Evolutionary conservation across 2,329 filamentous ascomycete species (phyloP).

Genomic region (Dactylellina parvicollis): DNA sequence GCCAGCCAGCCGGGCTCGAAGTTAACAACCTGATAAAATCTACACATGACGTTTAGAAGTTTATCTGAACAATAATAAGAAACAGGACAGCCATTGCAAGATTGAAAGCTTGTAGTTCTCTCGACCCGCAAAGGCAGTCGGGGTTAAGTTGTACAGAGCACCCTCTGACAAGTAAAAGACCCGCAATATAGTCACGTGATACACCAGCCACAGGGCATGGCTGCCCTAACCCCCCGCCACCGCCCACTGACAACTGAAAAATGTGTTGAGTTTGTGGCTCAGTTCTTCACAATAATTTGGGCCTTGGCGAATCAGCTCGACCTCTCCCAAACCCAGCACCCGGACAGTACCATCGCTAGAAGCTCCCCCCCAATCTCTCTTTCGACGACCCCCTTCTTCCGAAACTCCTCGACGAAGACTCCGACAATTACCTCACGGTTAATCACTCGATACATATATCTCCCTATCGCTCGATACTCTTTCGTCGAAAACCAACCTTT

Average conservation of each 20-base stretch:
- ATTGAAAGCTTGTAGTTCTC: too few species aligned
- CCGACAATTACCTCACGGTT: background rate
- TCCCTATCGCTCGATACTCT: background rate
- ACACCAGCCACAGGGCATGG: conserved; percentile 46
- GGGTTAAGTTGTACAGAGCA: too few species aligned
- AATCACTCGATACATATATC: background rate
- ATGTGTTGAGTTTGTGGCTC: conserved; percentile 44
- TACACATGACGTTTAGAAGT: too few species aligned
- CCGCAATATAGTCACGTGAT: conserved; percentile 28
- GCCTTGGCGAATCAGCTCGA: conserved; percentile 40
- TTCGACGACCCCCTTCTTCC: conserved; percentile 6
- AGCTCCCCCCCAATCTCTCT: background rate
- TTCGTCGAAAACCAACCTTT: background rate
- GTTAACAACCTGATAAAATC: too few species aligned
- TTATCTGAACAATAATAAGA: too few species aligned
- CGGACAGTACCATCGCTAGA: background rate
- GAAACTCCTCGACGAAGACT: conserved; percentile 13
- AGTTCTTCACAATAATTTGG: conserved; percentile 44
- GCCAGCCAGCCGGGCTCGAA: too few species aligned
- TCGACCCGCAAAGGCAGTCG: too few species aligned
- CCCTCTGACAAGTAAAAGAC: too few species aligned
- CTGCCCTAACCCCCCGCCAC: conserved; percentile 51
- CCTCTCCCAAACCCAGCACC: background rate
- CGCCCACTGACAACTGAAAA: conserved; percentile 11
- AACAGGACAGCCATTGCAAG: too few species aligned